Evolutionary conservation across 1,139 yeast species (phyloP), one percentile per base, ranked within the genome.

Genomic region (Diutina scorzettiae): DNA sequence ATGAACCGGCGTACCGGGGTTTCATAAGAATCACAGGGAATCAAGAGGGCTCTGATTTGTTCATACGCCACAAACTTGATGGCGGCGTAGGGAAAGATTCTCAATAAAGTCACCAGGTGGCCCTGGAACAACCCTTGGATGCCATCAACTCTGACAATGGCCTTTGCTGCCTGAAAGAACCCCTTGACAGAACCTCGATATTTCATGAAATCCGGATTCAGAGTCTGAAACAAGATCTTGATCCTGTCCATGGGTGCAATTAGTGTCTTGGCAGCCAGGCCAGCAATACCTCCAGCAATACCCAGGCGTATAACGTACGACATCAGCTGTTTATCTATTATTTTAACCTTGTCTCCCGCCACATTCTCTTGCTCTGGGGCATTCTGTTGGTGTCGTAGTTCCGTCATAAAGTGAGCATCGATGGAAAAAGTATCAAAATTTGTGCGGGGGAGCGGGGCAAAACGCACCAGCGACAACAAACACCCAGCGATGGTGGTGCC

Each of bases 51-150:
- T 47, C 99, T 63, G 43, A 89, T 77, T 59, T 91, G 98, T 62
- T 91, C 99, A 60, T 91, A 91, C 4, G 95, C 89, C n/a, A 93
- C 96, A 58, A 91, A 91, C 58, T 91, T 93, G 55, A 91, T 84
- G 14, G 96, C 95, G 3, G 98, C 97, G 58, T 91, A 91, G 1
- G 99, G 99, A 60, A 91, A 91, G 7, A 91, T 86, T 47, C 99
- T 69, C 37, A 89, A 59, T 42, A 91, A 64, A 0, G 98, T 91
- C 0, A 94, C 96, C 2, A 95, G 83, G 59, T 91, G 98, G 31
- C 99, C 99, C 54, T 89, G 96, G 58, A 79, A 91, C 45, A 91
- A 73, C 1, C 98, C 98, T 40, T 64, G 49, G 1, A 78, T 43
- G n/a, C 98, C 98, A 56, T 85, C 94, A 33, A 66, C 67, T 6